These are phyloP conservation scores for Ilex paraguariensis DNA, from an alignment of 305 asterid species.

Conservation along the genomic window DNA sequence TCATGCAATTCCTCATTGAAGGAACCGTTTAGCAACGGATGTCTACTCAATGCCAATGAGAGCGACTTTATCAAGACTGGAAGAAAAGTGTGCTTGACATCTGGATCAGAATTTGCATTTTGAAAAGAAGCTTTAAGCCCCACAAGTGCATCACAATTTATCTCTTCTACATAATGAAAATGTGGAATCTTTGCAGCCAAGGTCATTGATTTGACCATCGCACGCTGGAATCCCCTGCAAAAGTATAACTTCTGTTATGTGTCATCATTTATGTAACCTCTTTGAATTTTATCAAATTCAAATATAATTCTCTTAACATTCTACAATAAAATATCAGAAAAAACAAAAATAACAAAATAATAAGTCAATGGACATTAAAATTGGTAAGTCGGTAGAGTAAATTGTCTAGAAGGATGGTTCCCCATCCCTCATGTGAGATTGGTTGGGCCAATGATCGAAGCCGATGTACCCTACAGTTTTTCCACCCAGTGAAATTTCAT, in stretches of 20 bases:
- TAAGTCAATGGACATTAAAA: background rate
- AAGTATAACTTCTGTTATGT: background rate
- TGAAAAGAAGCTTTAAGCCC: conserved; percentile 73
- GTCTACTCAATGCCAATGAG: conserved; percentile 67
- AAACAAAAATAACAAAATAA: background rate
- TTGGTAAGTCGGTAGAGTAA: no score
- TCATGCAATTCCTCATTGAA: conserved; percentile 68
- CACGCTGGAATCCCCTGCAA: conserved; percentile 92
- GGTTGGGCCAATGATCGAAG: no score
- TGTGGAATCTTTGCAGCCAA: conserved; percentile 89
- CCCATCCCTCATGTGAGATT: no score
- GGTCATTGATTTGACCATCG: conserved; percentile 90
- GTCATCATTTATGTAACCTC: no score
- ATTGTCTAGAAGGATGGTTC: no score
- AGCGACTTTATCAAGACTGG: conserved; percentile 78
- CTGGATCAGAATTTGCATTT: conserved; percentile 61
- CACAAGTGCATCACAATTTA: conserved; percentile 69
- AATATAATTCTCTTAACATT: no score
- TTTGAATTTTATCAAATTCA: no score
- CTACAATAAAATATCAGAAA: no score
- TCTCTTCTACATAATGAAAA: conserved; percentile 89
- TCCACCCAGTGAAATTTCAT: no score
- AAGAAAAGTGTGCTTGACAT: conserved; percentile 74
- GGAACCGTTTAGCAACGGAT: conserved; percentile 81
- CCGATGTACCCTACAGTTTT: no score